Evolutionary conservation across 805 yeast genomes (phyloP), one percentile per base, ranked within the genome.

Genomic region (Nakazawaea peltata): DNA sequence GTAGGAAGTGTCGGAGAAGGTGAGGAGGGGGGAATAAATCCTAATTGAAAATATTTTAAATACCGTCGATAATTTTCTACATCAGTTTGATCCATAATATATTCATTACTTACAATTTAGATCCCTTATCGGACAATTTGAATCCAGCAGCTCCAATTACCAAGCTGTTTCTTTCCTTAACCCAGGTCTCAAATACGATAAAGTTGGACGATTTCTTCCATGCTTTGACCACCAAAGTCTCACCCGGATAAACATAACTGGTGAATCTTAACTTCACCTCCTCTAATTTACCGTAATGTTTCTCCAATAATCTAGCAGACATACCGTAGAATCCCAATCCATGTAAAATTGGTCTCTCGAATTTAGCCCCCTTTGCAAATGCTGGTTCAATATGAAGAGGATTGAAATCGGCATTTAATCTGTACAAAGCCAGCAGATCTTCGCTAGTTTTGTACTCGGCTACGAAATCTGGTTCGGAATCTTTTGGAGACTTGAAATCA

Each of bases 371-470:
- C 44, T 78, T 74, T 12, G 97, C 97, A 60, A 88, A 81, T 21
- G 57, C 67, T 14, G 97, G 97, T 62, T 90, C 97, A 54, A 90
- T 80, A 64, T 88, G 98, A 48, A 90, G 71, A 41, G 98, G 98
- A 59, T 90, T 90, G 58, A 78, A 79, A 65, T 90, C 98, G 36
- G 96, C 97, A 42, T 90, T 80, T 42, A 90, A 67, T 56, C 98
- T 75, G 65, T 90, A 90, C 37, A 88, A 60, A 4, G 95, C 85
- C 30, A 97, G 97, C 57, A 78, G 86, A 56, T 87, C 83, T 28
- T 58, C 65, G 19, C 69, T 53, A 2, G 92, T 82, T 44, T 69
- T 59, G 48, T 74, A 69, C 28, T 67, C 72, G 30, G 59, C 56
- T 38, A 69, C 75, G 50, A 72, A 82, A 53, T 83, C 94, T 5